A percentile compares a stretch with the other conserved stretches of the same genome.
phyloP scores from a whole-genome alignment of 108 stramenopile species.

The Phaeodactylum tricornutum region DNA sequence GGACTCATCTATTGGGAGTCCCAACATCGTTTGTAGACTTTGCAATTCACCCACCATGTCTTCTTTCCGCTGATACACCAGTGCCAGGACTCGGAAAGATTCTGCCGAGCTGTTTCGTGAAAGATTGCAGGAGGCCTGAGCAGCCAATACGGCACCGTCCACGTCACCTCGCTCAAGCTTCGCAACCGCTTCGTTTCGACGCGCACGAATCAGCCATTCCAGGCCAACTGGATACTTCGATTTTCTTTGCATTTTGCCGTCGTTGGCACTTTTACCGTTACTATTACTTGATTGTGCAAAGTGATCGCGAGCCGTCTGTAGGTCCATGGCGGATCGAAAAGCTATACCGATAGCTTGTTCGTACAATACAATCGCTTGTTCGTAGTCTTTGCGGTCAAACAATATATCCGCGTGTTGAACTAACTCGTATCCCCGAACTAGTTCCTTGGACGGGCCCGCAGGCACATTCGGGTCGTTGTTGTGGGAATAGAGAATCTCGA shows the following conservation, averaged over 20 bases:
- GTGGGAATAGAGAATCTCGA: conserved; percentile 17
- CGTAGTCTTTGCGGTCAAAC: conserved; percentile 13
- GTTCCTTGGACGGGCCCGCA: neutral
- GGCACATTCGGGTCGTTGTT: neutral
- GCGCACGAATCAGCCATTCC: conserved; percentile 18
- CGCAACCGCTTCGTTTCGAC: conserved; percentile 18
- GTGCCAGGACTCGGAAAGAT: conserved; percentile 31
- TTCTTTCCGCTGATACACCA: conserved; percentile 15
- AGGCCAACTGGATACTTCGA: conserved; percentile 12
- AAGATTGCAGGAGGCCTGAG: conserved; percentile 28
- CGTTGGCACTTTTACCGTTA: neutral
- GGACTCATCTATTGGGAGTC: conserved; percentile 1
- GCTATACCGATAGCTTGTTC: conserved; percentile 27
- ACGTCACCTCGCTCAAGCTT: conserved; percentile 16
- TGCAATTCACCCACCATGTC: conserved; percentile 26
- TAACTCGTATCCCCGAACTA: conserved; percentile 18
- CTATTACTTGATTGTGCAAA: neutral
- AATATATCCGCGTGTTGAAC: conserved; percentile 13
- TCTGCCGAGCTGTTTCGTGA: conserved; percentile 18
- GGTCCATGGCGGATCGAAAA: conserved; percentile 21
- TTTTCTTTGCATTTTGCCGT: neutral
- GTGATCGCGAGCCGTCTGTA: conserved; percentile 21
- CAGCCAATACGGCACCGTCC: conserved; percentile 30
- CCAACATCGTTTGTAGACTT: conserved; percentile 18
- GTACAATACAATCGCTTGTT: conserved; percentile 17